A percentile compares a stretch with the other conserved stretches of the same genome.
Evolutionary conservation across 768 basidiomycete species (phyloP).

Genomic region (Hysterangium stoloniferum): DNA sequence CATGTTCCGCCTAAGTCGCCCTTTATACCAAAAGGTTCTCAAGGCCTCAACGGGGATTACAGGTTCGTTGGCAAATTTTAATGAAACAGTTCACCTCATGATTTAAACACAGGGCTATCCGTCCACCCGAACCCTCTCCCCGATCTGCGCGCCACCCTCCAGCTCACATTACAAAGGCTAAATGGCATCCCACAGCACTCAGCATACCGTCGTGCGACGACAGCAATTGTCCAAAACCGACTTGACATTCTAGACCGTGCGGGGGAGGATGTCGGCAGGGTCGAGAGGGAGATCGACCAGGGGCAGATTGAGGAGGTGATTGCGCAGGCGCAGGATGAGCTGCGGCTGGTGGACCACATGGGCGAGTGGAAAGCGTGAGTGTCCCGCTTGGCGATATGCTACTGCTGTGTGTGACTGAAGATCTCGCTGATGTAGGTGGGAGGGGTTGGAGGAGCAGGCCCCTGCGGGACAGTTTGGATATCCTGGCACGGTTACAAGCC

Average conservation of each 20-base stretch:
- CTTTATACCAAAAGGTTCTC: constrained; percentile 51
- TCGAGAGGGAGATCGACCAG: constrained; percentile 71
- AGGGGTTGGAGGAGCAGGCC: constrained; percentile 75
- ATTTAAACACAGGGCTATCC: constrained; percentile 62
- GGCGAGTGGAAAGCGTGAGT: constrained; percentile 95
- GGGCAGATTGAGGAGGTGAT: constrained; percentile 85
- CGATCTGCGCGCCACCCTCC: constrained; percentile 65
- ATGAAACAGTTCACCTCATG: background rate
- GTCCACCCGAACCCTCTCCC: constrained; percentile 85
- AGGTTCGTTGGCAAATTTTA: constrained; percentile 4
- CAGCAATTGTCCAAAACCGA: constrained; percentile 77
- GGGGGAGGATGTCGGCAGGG: constrained; percentile 54
- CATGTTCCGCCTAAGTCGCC: constrained; percentile 76
- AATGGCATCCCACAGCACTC: constrained; percentile 69
- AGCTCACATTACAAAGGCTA: constrained; percentile 64
- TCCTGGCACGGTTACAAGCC: constrained; percentile 39
- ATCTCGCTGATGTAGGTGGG: constrained; percentile 55
- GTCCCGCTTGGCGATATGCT: background rate
- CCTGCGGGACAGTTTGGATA: constrained; percentile 86
- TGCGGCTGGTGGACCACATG: constrained; percentile 71
- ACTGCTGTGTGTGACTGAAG: no score
- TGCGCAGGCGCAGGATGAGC: constrained; percentile 76
- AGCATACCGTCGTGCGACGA: constrained; percentile 84
- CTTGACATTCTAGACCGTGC: constrained; percentile 64
- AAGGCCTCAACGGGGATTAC: constrained; percentile 68